phyloP scores from a whole-genome alignment of 768 basidiomycete species.

The Hericium rajendrae region DNA sequence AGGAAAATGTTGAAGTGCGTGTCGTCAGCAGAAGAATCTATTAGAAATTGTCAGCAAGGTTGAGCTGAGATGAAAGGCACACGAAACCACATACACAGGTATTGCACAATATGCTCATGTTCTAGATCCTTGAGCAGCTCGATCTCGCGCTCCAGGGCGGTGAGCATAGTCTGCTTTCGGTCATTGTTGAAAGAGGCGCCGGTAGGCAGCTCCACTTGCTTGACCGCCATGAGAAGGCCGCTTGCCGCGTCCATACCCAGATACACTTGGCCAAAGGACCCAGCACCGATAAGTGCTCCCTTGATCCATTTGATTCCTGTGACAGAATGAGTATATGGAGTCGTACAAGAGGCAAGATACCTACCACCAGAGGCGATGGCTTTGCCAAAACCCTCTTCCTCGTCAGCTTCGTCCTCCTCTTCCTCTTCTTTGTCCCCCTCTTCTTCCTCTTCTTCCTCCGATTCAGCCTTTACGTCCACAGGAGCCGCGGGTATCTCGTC shows the following conservation, averaged over 20 bases:
- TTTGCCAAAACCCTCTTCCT: constrained; percentile 40
- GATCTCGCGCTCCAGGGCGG: constrained; percentile 87
- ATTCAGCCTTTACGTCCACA: background rate
- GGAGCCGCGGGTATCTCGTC: constrained; percentile 11
- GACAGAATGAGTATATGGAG: constrained; percentile 1
- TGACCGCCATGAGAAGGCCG: constrained; percentile 92
- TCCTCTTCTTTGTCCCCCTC: constrained; percentile 29
- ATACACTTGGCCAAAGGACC: constrained; percentile 92
- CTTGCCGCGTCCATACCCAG: constrained; percentile 90
- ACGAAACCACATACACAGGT: constrained; percentile 54
- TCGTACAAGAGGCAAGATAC: background rate
- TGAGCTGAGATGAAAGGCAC: background rate
- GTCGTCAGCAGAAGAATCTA: constrained; percentile 91
- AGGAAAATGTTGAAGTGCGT: constrained; percentile 92
- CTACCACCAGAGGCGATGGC: constrained; percentile 44
- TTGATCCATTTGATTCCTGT: constrained; percentile 89
- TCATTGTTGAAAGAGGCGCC: constrained; percentile 68
- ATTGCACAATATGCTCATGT: constrained; percentile 96
- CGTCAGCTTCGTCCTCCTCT: constrained; percentile 34
- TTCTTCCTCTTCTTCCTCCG: constrained; percentile 28
- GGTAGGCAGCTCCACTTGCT: constrained; percentile 89
- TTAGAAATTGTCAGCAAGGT: background rate
- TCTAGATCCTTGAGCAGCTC: constrained; percentile 87
- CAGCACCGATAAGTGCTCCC: constrained; percentile 89
- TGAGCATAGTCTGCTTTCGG: constrained; percentile 88